Evolutionary conservation across 768 basidiomycete species (phyloP).

Genomic region (Podaxis sp.): DNA sequence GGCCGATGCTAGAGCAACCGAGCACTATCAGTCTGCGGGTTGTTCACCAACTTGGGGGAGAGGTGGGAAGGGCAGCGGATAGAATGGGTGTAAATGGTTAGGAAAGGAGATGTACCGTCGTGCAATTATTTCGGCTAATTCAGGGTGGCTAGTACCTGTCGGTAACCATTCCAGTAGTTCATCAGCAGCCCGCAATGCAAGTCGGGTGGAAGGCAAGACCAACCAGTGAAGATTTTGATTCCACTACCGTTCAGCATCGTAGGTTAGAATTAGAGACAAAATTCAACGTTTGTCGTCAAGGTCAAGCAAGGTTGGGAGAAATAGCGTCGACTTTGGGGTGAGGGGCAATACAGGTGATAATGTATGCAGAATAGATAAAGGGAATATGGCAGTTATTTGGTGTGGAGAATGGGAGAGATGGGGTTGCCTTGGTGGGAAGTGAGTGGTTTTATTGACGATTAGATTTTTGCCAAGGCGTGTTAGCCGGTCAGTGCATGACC

Average conservation of each 20-base stretch:
- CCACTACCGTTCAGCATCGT: constrained; percentile 54
- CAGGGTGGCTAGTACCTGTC: constrained; percentile 91
- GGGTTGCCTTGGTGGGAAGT: neutral
- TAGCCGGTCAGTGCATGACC: constrained; percentile 6
- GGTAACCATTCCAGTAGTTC: constrained; percentile 11
- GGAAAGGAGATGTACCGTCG: constrained; percentile 61
- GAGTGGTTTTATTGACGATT: constrained; percentile 5
- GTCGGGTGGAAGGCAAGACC: constrained; percentile 16
- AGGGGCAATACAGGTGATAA: constrained; percentile 6
- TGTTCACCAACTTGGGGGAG: neutral
- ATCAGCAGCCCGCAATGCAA: constrained; percentile 4
- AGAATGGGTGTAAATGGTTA: constrained; percentile 16
- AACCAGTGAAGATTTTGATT: constrained; percentile 58
- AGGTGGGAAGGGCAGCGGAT: constrained; percentile 16
- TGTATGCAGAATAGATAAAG: constrained; percentile 8
- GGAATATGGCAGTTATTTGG: neutral
- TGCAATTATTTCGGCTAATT: constrained; percentile 91
- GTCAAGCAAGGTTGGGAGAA: neutral
- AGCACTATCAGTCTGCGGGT: constrained; percentile 16
- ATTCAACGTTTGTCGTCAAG: too few relatives aligned
- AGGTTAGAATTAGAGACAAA: constrained; percentile 4
- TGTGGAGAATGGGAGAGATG: constrained; percentile 2
- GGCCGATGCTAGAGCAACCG: constrained; percentile 66
- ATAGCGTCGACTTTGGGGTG: neutral
- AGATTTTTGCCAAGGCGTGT: constrained; percentile 7